These are phyloP conservation scores for Sporothrix brunneoviolacea DNA, from an alignment of 2,329 filamentous ascomycete genomes.

Conservation along the genomic window DNA sequence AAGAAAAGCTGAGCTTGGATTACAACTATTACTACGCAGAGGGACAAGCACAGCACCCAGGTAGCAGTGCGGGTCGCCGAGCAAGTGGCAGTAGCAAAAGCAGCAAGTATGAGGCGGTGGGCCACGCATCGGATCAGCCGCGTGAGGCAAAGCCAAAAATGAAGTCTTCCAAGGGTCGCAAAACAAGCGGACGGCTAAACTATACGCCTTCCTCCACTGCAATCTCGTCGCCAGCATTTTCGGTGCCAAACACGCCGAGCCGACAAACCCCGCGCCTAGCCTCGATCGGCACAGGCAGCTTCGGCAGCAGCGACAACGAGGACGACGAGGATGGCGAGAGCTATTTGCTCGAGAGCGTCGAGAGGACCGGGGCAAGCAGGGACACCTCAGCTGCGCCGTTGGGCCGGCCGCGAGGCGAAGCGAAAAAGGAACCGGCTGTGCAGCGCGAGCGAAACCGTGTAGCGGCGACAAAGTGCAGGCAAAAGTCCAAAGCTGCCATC, in stretches of 20 bases:
- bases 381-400: neutral
- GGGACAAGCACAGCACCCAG: neutral
- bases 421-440: neutral
- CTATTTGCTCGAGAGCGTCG: neutral
- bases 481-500: conserved; percentile 24
- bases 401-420: neutral
- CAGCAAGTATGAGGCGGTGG: neutral
- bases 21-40: conserved; percentile 1
- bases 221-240: conserved; percentile 9
- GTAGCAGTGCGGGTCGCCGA: neutral
- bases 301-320: neutral
- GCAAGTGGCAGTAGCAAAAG: neutral
- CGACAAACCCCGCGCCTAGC: neutral
- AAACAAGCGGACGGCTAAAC: neutral
- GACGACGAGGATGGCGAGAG: neutral
- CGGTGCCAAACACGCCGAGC: neutral
- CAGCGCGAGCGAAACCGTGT: conserved; percentile 24
- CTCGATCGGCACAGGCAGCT: neutral
- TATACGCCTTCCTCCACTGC: neutral
- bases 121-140: neutral
- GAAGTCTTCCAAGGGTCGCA: neutral
- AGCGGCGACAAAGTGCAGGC: conserved; percentile 27
- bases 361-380: neutral
- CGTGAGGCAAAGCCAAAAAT: neutral
- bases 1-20: neutral